phyloP scores from a whole-genome alignment of 2,329 filamentous ascomycete genomes.

The Ophiosphaerella herpotricha region DNA sequence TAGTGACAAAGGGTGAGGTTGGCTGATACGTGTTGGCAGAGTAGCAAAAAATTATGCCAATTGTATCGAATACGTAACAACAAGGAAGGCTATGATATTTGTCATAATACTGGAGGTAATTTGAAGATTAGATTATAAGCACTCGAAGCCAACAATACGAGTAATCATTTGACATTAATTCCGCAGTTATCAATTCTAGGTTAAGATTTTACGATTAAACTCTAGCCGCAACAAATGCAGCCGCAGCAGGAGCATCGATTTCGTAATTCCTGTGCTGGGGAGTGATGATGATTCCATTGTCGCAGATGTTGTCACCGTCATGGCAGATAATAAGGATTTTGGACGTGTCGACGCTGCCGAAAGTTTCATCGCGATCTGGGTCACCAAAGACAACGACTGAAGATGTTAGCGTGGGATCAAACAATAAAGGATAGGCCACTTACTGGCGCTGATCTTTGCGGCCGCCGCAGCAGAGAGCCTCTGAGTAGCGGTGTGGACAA shows the following conservation, averaged over 20 bases:
- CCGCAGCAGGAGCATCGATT: constrained; percentile 28
- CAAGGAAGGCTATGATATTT: too few relatives aligned
- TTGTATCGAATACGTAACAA: too few relatives aligned
- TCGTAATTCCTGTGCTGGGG: constrained; percentile 31
- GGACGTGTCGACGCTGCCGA: constrained; percentile 33
- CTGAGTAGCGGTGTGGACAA: constrained; percentile 53
- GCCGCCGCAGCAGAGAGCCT: constrained; percentile 27
- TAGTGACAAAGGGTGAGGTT: too few relatives aligned
- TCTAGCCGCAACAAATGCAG: constrained; percentile 25
- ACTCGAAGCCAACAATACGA: too few relatives aligned
- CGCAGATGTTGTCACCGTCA: constrained; percentile 42
- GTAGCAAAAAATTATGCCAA: too few relatives aligned
- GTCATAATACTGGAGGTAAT: too few relatives aligned
- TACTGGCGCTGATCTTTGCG: constrained; percentile 28
- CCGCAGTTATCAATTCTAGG: too few relatives aligned
- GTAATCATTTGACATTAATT: too few relatives aligned
- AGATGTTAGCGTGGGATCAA: not conserved
- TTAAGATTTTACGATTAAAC: constrained; percentile 3
- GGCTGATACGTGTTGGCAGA: too few relatives aligned
- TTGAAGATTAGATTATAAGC: too few relatives aligned
- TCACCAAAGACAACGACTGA: constrained; percentile 45
- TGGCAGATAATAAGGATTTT: constrained; percentile 45
- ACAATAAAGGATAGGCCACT: not conserved
- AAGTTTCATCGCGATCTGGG: constrained; percentile 37
- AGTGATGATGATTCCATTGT: constrained; percentile 30